Conservation (phyloP, 2,329 filamentous ascomycete species). For the Paracoccidioides brasiliensis region DNA sequence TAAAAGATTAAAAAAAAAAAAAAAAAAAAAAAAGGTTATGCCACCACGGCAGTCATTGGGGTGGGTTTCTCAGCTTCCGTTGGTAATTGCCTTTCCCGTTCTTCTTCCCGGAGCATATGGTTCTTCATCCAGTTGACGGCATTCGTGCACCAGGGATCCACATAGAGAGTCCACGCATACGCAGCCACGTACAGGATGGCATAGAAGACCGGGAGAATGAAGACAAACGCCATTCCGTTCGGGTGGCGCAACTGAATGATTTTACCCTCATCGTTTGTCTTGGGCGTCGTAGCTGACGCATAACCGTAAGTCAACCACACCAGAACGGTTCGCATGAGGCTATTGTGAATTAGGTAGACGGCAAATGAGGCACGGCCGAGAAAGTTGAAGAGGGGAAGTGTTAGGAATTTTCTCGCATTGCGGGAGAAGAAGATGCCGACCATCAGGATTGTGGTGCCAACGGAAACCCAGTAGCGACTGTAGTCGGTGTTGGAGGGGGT, state of each 20-base stretch:
- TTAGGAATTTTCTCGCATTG: constrained; percentile 12
- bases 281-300: constrained; percentile 3
- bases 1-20: background rate
- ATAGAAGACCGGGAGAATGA: constrained; percentile 11
- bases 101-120: constrained; percentile 10
- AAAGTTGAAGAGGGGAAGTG: constrained; percentile 15
- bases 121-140: constrained; percentile 9
- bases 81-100: constrained; percentile 6
- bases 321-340: constrained; percentile 17
- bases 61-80: constrained; percentile 7
- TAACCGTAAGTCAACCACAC: constrained; percentile 15
- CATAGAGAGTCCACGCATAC: constrained; percentile 10
- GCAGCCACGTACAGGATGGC: constrained; percentile 8
- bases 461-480: constrained; percentile 14
- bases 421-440: constrained; percentile 16
- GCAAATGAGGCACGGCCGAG: constrained; percentile 18
- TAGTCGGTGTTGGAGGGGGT: constrained; percentile 13
- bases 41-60: constrained; percentile 6
- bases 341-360: constrained; percentile 19
- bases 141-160: constrained; percentile 11
- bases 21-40: background rate
- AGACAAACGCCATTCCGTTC: constrained; percentile 7
- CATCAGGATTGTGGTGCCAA: constrained; percentile 15
- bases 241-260: constrained; percentile 1
- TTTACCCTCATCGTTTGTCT: constrained; percentile 9